A percentile compares a stretch with the other conserved stretches of the same genome.
Conservation (phyloP, 805 yeast species). For the Nakazawaea sp. region DNA sequence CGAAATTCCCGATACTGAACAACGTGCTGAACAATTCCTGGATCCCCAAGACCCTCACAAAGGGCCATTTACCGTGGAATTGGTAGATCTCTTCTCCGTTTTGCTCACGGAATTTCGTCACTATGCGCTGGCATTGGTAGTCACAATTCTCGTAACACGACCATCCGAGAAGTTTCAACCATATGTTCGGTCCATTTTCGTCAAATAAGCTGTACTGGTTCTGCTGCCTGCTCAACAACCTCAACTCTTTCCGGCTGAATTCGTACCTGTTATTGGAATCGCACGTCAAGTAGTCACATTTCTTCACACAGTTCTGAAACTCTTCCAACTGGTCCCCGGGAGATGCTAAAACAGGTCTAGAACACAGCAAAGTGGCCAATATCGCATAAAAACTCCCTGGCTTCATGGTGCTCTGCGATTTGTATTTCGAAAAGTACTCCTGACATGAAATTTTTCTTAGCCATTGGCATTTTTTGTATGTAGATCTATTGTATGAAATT, state of each 20-base stretch:
- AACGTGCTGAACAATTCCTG: constrained; percentile 81
- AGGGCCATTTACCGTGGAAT: constrained; percentile 99
- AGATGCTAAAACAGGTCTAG: neutral
- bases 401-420: too few relatives aligned
- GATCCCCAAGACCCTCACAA: constrained; percentile 62
- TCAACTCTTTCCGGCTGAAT: constrained; percentile 15
- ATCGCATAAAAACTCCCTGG: too few relatives aligned
- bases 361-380: neutral
- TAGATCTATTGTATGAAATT: too few relatives aligned
- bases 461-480: too few relatives aligned
- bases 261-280: constrained; percentile 21
- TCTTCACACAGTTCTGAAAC: constrained; percentile 46
- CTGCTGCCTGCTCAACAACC: constrained; percentile 21
- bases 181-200: constrained; percentile 30
- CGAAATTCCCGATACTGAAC: constrained; percentile 66
- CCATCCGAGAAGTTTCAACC: constrained; percentile 55
- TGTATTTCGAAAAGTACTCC: too few relatives aligned
- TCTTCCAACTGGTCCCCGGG: constrained; percentile 57
- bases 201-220: constrained; percentile 30
- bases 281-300: constrained; percentile 36
- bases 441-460: too few relatives aligned
- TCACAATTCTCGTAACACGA: constrained; percentile 79
- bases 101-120: constrained; percentile 49
- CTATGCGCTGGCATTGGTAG: constrained; percentile 79
- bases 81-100: constrained; percentile 57